Base-by-base conservation (phyloP, 2,329 filamentous ascomycete species). In the Aspergillus thermomutatus region DNA sequence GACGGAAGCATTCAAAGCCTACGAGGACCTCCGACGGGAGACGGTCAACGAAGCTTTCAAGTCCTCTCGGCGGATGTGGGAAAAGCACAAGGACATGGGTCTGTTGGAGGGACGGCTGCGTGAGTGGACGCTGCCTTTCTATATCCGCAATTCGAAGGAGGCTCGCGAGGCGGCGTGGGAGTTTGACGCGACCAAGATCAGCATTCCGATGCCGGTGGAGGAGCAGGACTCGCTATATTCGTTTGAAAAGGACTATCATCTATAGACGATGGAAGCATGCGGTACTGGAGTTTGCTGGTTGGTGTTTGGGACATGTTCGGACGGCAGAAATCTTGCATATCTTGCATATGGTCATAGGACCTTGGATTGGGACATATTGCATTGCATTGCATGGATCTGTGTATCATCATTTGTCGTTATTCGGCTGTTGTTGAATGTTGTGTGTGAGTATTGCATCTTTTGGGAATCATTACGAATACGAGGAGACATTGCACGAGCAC, bases 31-130 rank as follows among this genome's bases (percentile, higher is more conserved):
- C 3, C 71, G 76, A 10, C 67, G 76, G 9, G 62, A 70, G 9
- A 70, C 69, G 8, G 72, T 78, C 53, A 69, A 72, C 41, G 61
- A 65, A 14, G 76, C 76, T 1, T 77, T 76, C 60, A 73, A 72
- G 52, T 66, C 71, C 9, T 75, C 75, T 1, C 63, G 62, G 8
- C 72, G 70, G 10, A 69, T 74, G 57, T 78, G 75, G 72, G 69
- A 72, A 25, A 70, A 70, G 10, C 72, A 77, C 54, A 70, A 68
- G 43, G 75, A 78, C 45, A 67, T 71, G 58, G 71, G 75, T 0
- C 59, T 69, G 53, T 58, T 77, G 6, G 69, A 71, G 34, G 66
- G 67, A 11, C 64, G 70, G 23, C 54, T 78, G 1, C 73, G 74
- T 49, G 75, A 77, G 51, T 76, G 70, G 67, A 67, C 73, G 49